These are phyloP conservation scores for Penicillium sp. DNA, from an alignment of 2,329 filamentous ascomycete genomes.

Conservation along the genomic window DNA sequence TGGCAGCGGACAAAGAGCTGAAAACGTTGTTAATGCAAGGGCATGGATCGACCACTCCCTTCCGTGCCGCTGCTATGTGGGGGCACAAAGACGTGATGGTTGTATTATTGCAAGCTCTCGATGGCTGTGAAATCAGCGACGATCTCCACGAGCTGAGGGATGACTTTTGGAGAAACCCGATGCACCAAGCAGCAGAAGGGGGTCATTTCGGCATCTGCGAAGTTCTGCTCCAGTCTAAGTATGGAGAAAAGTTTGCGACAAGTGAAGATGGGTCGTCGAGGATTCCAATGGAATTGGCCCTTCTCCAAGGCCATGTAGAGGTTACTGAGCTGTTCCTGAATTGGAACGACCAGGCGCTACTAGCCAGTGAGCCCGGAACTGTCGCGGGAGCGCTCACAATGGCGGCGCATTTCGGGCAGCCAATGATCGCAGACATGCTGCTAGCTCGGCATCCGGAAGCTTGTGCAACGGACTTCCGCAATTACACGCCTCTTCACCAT, in stretches of 20 bases:
- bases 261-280: not conserved
- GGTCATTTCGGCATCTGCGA: not conserved
- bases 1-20: not conserved
- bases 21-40: not conserved
- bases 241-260: not conserved
- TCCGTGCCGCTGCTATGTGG: conserved; percentile 3
- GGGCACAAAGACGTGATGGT: conserved; percentile 3
- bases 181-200: not conserved
- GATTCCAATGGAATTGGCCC: not conserved
- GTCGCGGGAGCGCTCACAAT: not conserved
- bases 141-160: not conserved
- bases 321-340: not conserved
- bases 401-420: conserved; percentile 1
- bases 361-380: not conserved
- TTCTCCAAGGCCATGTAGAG: not conserved
- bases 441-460: not conserved
- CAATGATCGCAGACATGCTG: not conserved
- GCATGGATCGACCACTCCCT: conserved; percentile 1
- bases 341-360: not conserved
- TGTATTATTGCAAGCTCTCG: not conserved
- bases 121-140: not conserved
- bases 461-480: not conserved
- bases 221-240: conserved; percentile 1
- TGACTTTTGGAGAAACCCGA: not conserved
- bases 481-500: not conserved